phyloP scores from a whole-genome alignment of 495 filamentous ascomycete species.

The Talaromyces ruber region DNA sequence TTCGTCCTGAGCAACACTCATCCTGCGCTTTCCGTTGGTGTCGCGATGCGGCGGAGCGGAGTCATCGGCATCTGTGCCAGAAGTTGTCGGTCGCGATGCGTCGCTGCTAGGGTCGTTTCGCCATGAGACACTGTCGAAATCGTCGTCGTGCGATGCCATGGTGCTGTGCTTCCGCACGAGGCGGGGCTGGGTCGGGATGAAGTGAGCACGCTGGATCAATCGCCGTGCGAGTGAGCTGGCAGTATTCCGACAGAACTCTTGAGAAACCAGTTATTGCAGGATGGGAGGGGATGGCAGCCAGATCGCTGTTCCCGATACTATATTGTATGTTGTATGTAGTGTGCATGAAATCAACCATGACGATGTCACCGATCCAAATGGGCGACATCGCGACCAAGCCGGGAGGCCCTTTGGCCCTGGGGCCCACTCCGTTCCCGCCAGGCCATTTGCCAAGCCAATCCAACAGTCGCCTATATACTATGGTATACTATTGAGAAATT shows the following conservation, averaged over 20 bases:
- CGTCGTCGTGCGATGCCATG: conserved; percentile 43
- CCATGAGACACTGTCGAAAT: conserved; percentile 54
- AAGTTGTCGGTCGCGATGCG: conserved; percentile 37
- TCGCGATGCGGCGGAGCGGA: conserved; percentile 19
- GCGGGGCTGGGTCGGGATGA: not conserved
- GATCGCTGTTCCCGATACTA: too few species aligned
- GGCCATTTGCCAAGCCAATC: too few species aligned
- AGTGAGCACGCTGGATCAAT: not conserved
- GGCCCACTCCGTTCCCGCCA: too few species aligned
- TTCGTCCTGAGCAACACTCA: conserved; percentile 35
- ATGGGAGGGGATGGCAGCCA: too few species aligned
- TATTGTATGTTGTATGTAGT: too few species aligned
- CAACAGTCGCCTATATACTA: too few species aligned
- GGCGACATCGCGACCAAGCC: too few species aligned
- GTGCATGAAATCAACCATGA: too few species aligned
- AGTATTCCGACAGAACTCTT: not conserved
- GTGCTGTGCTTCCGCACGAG: conserved; percentile 6
- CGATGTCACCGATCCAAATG: too few species aligned
- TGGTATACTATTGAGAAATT: too few species aligned
- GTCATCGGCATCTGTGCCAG: conserved; percentile 34
- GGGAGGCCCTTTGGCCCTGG: too few species aligned
- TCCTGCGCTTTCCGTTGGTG: conserved; percentile 44
- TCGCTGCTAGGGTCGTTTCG: conserved; percentile 45
- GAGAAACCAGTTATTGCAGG: not conserved
- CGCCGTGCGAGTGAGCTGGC: not conserved